Evolutionary conservation across 2,329 filamentous ascomycete genomes (phyloP).

Genomic region (Nigrospora sphaerica): DNA sequence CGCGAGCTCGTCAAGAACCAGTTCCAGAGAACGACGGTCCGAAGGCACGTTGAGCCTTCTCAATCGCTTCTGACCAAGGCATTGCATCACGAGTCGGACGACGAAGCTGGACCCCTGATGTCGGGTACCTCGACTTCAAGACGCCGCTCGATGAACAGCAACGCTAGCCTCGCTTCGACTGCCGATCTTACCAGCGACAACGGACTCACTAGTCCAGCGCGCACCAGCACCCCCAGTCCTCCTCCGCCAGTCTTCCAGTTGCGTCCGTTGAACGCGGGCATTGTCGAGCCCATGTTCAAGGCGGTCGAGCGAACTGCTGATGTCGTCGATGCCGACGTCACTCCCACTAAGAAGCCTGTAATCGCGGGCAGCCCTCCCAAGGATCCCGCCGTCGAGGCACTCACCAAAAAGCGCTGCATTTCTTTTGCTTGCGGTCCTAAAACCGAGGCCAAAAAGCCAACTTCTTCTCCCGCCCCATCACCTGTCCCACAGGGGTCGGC

Average conservation of each 20-base stretch:
- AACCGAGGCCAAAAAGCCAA: slow-evolving; percentile 37
- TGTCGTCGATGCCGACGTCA: slow-evolving; percentile 14
- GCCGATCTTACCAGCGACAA: slow-evolving; percentile 94
- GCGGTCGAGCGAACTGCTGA: slow-evolving; percentile 16
- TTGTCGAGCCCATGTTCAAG: slow-evolving; percentile 18
- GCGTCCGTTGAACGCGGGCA: slow-evolving; percentile 27
- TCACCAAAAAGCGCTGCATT: slow-evolving; percentile 80
- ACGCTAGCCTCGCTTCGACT: slow-evolving; percentile 72
- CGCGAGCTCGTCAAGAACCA: slow-evolving; percentile 20
- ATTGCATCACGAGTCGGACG: slow-evolving; percentile 60
- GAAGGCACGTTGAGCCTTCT: slow-evolving; percentile 47
- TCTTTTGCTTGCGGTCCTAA: slow-evolving; percentile 81
- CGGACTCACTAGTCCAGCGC: slow-evolving; percentile 81
- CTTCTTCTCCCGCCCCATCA: slow-evolving; percentile 27
- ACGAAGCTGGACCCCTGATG: slow-evolving; percentile 35
- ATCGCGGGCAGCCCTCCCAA: slow-evolving; percentile 24
- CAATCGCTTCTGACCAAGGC: slow-evolving; percentile 85
- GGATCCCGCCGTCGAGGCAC: slow-evolving; percentile 53
- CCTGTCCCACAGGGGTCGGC: slow-evolving; percentile 22
- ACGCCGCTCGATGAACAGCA: slow-evolving; percentile 68
- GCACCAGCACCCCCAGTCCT: slow-evolving; percentile 82
- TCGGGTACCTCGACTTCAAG: slow-evolving; percentile 31
- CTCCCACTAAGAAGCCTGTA: slow-evolving; percentile 5
- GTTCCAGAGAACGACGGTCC: slow-evolving; percentile 41
- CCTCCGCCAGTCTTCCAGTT: slow-evolving; percentile 58